Evolutionary conservation across 768 basidiomycete species (phyloP), one percentile per base, ranked within the genome.

Genomic region (Grammothele lineata): DNA sequence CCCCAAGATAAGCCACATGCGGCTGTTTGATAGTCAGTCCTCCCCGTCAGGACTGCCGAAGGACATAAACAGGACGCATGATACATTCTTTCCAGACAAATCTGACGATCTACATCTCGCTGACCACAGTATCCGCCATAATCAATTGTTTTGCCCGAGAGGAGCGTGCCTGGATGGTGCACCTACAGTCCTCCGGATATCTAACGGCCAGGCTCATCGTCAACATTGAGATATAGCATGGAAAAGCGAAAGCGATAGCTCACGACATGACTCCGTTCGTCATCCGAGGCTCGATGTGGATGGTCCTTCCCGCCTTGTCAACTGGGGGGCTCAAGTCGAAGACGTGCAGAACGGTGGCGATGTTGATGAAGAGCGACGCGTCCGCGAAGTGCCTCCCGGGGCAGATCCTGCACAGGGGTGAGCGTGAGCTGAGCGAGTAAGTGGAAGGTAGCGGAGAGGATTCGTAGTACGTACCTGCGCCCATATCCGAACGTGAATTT

Each of bases 401-500:
- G 22, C 48, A 54, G 14, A 45, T 37, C 40, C 43, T 43, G 35
- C 14, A 22, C 2, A 38, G 25, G 2, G 14, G 21, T 15, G 14
- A 37, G 3, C 41, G 17, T 24, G 43, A 14, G 17, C 19, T 42
- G 19, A 42, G 3, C 4, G 9, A 30, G 14, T 7, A 30, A 7
- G 27, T 7, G 27, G 27, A 30, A 7, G 27, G 27, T 7, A 14
- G 27, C 14, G 27, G 27, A 30, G 8, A 30, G 27, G 14, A 7
- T 30, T n/a, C n/a, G n/a, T n/a, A n/a, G n/a, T n/a, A 38, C 37
- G 11, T 22, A 49, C 54, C 54, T 40, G 22, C 54, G 33, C 1
- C 62, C 65, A 40, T 37, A 60, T 7, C 63, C 65, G 47, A 65
- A 66, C 5, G 48, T 46, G 24, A 57, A 37, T 5, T 24, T 15